Conservation (phyloP, 2,329 filamentous ascomycete species). For the Sporothrix protearum region DNA sequence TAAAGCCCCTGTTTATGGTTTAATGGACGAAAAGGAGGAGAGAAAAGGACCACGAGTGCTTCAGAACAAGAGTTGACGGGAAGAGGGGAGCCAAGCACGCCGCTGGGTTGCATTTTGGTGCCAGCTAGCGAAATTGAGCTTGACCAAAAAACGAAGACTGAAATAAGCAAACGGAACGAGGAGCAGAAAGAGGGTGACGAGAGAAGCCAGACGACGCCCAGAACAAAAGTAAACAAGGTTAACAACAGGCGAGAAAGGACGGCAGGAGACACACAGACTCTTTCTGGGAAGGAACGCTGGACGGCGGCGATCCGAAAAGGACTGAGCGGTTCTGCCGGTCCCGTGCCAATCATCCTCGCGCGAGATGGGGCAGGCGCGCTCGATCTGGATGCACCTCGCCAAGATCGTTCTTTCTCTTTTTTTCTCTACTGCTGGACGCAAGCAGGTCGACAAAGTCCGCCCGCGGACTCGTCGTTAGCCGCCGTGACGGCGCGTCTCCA, state of each 20-base stretch:
- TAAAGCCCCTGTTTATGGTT: slow-evolving; percentile 15
- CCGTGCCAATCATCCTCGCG: not conserved
- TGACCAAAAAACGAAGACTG: not conserved
- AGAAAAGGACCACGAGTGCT: not conserved
- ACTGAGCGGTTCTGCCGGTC: not conserved
- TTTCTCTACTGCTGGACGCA: not conserved
- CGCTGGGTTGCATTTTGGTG: not conserved
- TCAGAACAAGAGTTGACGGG: not conserved
- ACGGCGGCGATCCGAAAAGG: not conserved
- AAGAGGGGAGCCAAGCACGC: not conserved
- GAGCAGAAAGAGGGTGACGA: not conserved
- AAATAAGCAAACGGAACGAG: not conserved
- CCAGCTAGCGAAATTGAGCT: slow-evolving; percentile 4
- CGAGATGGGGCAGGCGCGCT: not conserved
- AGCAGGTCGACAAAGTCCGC: not conserved
- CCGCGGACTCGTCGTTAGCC: not conserved
- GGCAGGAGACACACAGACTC: not conserved
- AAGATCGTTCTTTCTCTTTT: not conserved
- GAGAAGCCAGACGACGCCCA: not conserved
- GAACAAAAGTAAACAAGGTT: not conserved
- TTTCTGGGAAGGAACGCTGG: not conserved
- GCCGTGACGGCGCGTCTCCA: not conserved
- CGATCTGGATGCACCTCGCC: not conserved
- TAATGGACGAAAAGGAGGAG: not conserved
- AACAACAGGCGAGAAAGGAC: not conserved